phyloP scores from a whole-genome alignment of 371 early-diverging fungal genomes.

The Mortierella sp. region DNA sequence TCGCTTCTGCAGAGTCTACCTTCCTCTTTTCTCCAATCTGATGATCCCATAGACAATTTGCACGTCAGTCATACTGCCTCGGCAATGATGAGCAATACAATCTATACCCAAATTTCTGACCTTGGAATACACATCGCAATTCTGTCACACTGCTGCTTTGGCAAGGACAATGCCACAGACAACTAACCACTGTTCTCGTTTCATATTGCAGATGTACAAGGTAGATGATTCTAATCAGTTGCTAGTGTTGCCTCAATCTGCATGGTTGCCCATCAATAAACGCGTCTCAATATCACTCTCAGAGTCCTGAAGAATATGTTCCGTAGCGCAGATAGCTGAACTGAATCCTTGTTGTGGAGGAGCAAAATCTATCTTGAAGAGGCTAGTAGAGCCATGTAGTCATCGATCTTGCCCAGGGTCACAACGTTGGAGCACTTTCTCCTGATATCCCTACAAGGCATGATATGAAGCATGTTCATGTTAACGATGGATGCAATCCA shows the following conservation, averaged over 20 bases:
- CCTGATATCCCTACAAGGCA: slow-evolving; percentile 38
- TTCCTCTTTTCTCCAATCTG: slow-evolving; percentile 19
- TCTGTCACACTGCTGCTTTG: neutral
- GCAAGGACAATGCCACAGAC: neutral
- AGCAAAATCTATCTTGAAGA: slow-evolving; percentile 15
- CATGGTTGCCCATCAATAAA: neutral
- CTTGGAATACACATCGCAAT: neutral
- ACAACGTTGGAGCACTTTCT: slow-evolving; percentile 44
- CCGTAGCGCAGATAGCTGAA: too few species aligned
- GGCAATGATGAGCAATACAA: slow-evolving; percentile 44
- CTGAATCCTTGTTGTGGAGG: too few species aligned
- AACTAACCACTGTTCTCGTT: neutral
- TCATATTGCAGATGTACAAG: neutral
- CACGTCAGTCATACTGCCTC: slow-evolving; percentile 53
- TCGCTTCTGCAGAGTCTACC: too few species aligned
- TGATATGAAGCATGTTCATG: neutral
- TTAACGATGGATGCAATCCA: neutral
- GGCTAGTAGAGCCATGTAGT: slow-evolving; percentile 33
- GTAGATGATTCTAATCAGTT: neutral
- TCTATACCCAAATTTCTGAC: slow-evolving; percentile 57
- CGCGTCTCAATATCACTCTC: neutral
- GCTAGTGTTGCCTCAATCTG: neutral
- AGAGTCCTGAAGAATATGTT: too few species aligned
- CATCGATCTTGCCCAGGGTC: slow-evolving; percentile 44
- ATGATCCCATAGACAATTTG: slow-evolving; percentile 54